phyloP scores from a whole-genome alignment of 2,329 filamentous ascomycete species.

The Talaromyces verruculosus region DNA sequence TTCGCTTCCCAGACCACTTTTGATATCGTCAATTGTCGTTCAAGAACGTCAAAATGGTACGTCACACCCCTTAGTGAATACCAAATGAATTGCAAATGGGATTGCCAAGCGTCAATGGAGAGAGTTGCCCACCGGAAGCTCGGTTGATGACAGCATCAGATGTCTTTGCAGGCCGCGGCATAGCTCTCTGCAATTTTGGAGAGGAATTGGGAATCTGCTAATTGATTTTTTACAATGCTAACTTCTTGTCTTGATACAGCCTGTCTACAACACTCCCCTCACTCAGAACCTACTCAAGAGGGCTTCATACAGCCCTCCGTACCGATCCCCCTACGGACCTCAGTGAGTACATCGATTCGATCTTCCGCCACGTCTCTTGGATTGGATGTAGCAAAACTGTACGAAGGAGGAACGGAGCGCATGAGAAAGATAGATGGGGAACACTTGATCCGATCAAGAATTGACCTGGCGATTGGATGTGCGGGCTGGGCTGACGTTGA shows the following conservation, averaged over 20 bases:
- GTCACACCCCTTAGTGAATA: background rate
- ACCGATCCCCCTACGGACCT: constrained; percentile 21
- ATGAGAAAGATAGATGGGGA: too few relatives aligned
- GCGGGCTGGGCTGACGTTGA: background rate
- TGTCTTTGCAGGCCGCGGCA: background rate
- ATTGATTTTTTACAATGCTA: background rate
- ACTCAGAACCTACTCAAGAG: constrained; percentile 20
- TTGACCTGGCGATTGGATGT: background rate
- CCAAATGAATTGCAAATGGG: background rate
- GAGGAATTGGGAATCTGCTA: background rate
- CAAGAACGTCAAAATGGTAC: constrained; percentile 20
- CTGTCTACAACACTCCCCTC: constrained; percentile 15
- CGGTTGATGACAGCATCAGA: constrained; percentile 17
- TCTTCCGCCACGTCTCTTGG: background rate
- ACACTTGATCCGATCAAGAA: background rate
- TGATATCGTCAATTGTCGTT: constrained; percentile 9
- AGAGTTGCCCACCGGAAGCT: background rate
- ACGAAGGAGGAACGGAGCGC: background rate
- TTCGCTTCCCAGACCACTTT: constrained; percentile 2
- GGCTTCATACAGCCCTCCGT: constrained; percentile 16
- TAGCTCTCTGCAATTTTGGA: background rate
- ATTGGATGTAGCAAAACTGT: background rate
- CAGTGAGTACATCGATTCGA: constrained; percentile 18
- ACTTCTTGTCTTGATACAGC: background rate
- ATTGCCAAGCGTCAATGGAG: background rate